These are phyloP conservation scores for Piedraia hortae DNA, from an alignment of 2,329 filamentous ascomycete genomes.

Conservation along the genomic window DNA sequence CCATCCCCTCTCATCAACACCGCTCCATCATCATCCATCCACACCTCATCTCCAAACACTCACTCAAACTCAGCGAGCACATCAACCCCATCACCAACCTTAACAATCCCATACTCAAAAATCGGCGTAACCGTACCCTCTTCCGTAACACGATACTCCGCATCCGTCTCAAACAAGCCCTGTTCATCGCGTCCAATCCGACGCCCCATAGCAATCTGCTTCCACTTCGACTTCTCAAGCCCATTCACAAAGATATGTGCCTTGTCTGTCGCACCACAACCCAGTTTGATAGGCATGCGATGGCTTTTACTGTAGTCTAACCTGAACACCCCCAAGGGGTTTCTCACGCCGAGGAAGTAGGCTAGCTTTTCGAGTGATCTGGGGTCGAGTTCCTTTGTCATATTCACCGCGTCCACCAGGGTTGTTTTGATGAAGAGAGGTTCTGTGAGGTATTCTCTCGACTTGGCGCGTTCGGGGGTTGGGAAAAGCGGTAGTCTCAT, in stretches of 20 bases:
- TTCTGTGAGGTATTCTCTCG: constrained; percentile 30
- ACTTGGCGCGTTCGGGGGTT: constrained; percentile 26
- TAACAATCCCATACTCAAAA: constrained; percentile 7
- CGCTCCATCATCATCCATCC: too few species aligned
- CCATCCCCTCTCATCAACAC: too few species aligned
- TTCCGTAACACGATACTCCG: constrained; percentile 27
- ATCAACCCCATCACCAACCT: constrained; percentile 10
- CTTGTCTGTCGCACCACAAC: constrained; percentile 19
- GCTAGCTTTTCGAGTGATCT: constrained; percentile 35
- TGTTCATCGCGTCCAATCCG: constrained; percentile 3
- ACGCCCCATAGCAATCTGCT: constrained; percentile 25
- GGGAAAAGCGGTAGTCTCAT: constrained; percentile 41
- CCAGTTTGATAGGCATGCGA: constrained; percentile 31
- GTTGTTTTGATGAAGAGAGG: constrained; percentile 40
- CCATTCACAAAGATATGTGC: constrained; percentile 46
- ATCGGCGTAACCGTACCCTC: constrained; percentile 25
- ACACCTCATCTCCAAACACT: too few species aligned
- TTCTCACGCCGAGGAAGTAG: constrained; percentile 37
- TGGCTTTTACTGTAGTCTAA: constrained; percentile 39
- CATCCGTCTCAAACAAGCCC: constrained; percentile 8
- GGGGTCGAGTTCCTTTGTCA: constrained; percentile 17
- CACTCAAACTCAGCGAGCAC: too few species aligned
- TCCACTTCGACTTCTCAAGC: constrained; percentile 42
- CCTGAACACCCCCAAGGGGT: constrained; percentile 39
- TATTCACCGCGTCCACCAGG: constrained; percentile 19